Evolutionary conservation across 139 green algal genomes (phyloP), one percentile per base, ranked within the genome.

Genomic region (Haematococcus sp.): DNA sequence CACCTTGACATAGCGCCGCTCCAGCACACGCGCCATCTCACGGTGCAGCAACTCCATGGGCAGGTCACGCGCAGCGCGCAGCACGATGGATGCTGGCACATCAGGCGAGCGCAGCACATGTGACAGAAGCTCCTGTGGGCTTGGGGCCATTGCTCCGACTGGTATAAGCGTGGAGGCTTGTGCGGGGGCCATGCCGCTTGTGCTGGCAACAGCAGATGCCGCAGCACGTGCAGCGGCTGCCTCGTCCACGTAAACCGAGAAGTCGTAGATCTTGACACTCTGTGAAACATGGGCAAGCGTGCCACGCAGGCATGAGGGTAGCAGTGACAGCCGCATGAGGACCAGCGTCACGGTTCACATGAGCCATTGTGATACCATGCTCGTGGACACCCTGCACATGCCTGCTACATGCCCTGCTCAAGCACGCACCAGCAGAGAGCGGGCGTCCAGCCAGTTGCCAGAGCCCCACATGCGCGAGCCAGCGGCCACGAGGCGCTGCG

Each of bases 251-350:
- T 92, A 94, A 5, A 94, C 55, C 0, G 87, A 86, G 77, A 92
- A 94, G 30, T 94, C 89, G 54, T 94, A 94, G 44, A 94, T 86
- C 70, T 89, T 89, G 9, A 94, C 78, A 2, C 64, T 40, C 58
- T 40, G n/a, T 16, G n/a, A 65, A 13, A n/a, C n/a, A n/a, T n/a
- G n/a, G n/a, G n/a, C n/a, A n/a, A n/a, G n/a, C n/a, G n/a, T n/a
- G n/a, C n/a, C n/a, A n/a, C n/a, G n/a, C n/a, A n/a, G n/a, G n/a
- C n/a, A n/a, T n/a, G n/a, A n/a, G n/a, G n/a, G n/a, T n/a, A n/a
- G n/a, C n/a, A n/a, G n/a, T n/a, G n/a, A n/a, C n/a, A n/a, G n/a
- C n/a, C n/a, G n/a, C n/a, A n/a, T n/a, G n/a, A n/a, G n/a, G n/a
- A n/a, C n/a, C n/a, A n/a, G n/a, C n/a, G n/a, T n/a, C n/a, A n/a